phyloP scores from a whole-genome alignment of 2,329 filamentous ascomycete species.

The Whalleya microplaca region DNA sequence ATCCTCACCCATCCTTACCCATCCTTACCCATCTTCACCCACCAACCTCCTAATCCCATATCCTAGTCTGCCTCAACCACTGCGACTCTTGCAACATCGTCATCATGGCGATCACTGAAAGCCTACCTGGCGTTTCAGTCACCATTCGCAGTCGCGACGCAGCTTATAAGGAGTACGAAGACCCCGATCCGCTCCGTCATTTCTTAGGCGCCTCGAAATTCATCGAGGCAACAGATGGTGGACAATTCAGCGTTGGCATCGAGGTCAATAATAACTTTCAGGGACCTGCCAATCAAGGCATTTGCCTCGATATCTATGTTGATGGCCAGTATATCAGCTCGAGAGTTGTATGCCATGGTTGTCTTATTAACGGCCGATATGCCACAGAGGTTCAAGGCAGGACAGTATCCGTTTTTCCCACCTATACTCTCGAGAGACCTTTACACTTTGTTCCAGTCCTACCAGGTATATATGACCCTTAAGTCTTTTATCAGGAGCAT shows the following conservation, averaged over 20 bases:
- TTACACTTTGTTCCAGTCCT: too few relatives aligned
- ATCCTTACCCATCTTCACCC: too few relatives aligned
- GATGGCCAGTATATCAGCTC: constrained; percentile 28
- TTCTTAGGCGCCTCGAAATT: constrained; percentile 36
- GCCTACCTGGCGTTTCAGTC: constrained; percentile 31
- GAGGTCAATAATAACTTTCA: constrained; percentile 25
- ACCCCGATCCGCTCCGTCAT: constrained; percentile 23
- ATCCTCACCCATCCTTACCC: too few relatives aligned
- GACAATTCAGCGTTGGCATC: constrained; percentile 30
- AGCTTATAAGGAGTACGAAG: constrained; percentile 30
- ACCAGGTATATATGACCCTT: too few relatives aligned
- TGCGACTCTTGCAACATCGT: neutral
- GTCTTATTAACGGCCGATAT: neutral
- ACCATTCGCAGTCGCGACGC: constrained; percentile 24
- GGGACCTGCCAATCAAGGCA: constrained; percentile 28
- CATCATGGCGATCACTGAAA: constrained; percentile 33
- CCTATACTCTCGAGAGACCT: too few relatives aligned
- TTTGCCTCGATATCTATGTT: constrained; percentile 22
- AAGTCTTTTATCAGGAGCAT: too few relatives aligned
- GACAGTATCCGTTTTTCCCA: too few relatives aligned
- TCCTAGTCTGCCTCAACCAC: too few relatives aligned
- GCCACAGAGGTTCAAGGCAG: neutral
- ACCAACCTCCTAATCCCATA: too few relatives aligned
- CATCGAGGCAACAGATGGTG: constrained; percentile 35
- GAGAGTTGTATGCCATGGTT: neutral